A percentile compares a stretch with the other conserved stretches of the same genome.
Evolutionary conservation across 1,284 basidiomycete genomes (phyloP).

Genomic region (Agaricales sp.): DNA sequence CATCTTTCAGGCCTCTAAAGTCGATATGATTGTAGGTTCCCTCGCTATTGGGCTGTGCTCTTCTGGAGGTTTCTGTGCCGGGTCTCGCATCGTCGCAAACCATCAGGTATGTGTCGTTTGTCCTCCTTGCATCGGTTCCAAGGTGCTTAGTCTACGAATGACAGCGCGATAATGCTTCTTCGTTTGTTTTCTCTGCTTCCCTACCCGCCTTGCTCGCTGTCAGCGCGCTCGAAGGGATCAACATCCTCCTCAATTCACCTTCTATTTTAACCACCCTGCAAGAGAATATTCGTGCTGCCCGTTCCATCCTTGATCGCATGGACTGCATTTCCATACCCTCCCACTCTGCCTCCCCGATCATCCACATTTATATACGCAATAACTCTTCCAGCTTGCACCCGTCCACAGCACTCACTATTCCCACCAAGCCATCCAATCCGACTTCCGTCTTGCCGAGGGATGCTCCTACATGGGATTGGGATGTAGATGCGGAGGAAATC

Average conservation of each 20-base stretch:
- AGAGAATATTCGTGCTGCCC: constrained; percentile 73
- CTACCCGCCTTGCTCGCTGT: constrained; percentile 88
- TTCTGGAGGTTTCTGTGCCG: constrained; percentile 93
- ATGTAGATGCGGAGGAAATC: constrained; percentile 66
- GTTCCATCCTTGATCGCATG: constrained; percentile 68
- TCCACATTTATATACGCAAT: constrained; percentile 69
- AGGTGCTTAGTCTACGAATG: constrained; percentile 2
- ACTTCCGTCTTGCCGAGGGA: constrained; percentile 30
- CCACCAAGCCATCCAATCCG: constrained; percentile 32
- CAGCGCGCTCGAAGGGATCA: constrained; percentile 78
- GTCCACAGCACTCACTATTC: constrained; percentile 15
- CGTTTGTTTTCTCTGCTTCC: constrained; percentile 95
- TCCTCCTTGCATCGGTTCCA: not conserved
- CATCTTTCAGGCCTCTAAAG: constrained; percentile 45
- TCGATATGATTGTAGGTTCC: constrained; percentile 81
- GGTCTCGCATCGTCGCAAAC: constrained; percentile 72
- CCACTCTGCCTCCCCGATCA: constrained; percentile 76
- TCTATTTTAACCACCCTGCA: constrained; percentile 68
- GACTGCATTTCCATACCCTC: constrained; percentile 81
- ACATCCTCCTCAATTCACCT: constrained; percentile 65
- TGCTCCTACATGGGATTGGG: constrained; percentile 30
- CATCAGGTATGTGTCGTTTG: constrained; percentile 56
- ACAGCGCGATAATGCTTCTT: constrained; percentile 93
- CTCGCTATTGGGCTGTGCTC: constrained; percentile 81
- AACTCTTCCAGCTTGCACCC: constrained; percentile 17